Conservation (phyloP, 768 basidiomycete genomes). For the Lentinula lateritia region DNA sequence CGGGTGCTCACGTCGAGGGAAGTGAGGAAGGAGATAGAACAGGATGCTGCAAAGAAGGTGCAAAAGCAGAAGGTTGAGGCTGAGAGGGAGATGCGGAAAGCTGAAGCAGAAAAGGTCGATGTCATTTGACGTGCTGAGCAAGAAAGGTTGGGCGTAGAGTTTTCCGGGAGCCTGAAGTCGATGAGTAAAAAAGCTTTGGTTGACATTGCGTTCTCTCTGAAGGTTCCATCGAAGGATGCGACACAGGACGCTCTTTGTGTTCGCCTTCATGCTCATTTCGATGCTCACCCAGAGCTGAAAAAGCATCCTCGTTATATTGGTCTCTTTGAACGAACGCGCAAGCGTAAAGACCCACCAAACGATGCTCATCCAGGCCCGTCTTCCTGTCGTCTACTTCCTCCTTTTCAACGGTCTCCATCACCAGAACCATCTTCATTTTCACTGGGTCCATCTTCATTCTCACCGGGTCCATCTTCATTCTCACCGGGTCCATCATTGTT, state of each 20-base stretch:
- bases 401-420: background rate
- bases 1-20: background rate
- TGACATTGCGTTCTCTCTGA: background rate
- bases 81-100: background rate
- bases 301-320: background rate
- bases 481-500: too few species aligned
- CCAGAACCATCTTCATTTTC: background rate
- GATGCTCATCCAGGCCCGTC: background rate
- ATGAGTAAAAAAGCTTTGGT: background rate
- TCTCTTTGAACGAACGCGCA: background rate
- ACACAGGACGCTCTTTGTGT: background rate
- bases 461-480: too few species aligned
- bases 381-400: background rate
- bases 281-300: background rate
- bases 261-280: background rate
- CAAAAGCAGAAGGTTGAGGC: background rate
- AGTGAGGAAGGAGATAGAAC: background rate
- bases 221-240: background rate
- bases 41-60: background rate
- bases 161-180: background rate
- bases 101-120: background rate
- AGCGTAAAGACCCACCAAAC: background rate
- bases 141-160: background rate
- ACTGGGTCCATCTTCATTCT: too few species aligned
- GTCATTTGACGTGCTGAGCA: background rate